Base-by-base conservation (phyloP, 305 asterid species). In the Fraxinus greggii region DNA sequence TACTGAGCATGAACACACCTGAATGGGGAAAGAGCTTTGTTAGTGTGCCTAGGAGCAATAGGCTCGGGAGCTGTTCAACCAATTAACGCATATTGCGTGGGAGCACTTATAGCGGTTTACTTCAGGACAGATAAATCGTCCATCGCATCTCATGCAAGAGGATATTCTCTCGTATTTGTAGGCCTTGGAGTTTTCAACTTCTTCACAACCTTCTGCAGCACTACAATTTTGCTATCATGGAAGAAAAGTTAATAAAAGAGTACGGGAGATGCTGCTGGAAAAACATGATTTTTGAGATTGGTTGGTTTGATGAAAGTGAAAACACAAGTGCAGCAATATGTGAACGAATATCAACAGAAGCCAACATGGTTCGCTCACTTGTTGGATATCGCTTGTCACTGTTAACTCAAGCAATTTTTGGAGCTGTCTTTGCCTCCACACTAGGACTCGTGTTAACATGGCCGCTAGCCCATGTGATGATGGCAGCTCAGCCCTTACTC, bases 1-100 rank as follows among this genome's bases (percentile, higher is more conserved):
- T 93, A 65, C 82, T 93, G 79, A 86, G 89, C 78, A 86, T 93
- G 92, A 93, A 93, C 56, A 82, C 86, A 61, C 96, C 96, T 0
- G 97, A 93, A 83, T 86, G 91, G 91, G 82, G 83, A 38, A 1
- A 78, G 85, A 78, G 92, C 94, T 48, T 54, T 90, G 63, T 88
- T 90, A 7, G 97, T 93, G 38, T 88, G 93, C 88, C 61, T 93
- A 7, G 96, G 96, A 77, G 97, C 97, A 24, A 84, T 93, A 79
- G 94, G 96, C 35, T 89, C 96, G 0, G 97, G 97, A 78, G 94
- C 97, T 0, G 94, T 93, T 61, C 96, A 93, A 69, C 97, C 96
- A n/a, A 87, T 92, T 76, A 92, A 93, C 12, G 96, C 97, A 10
- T 93, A 92, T 76, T 92, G 94, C 0, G 93, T 93, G 24, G 97